These are phyloP conservation scores for Geotrichum bryndzae DNA, from an alignment of 1,139 yeast genomes.

Conservation along the genomic window DNA sequence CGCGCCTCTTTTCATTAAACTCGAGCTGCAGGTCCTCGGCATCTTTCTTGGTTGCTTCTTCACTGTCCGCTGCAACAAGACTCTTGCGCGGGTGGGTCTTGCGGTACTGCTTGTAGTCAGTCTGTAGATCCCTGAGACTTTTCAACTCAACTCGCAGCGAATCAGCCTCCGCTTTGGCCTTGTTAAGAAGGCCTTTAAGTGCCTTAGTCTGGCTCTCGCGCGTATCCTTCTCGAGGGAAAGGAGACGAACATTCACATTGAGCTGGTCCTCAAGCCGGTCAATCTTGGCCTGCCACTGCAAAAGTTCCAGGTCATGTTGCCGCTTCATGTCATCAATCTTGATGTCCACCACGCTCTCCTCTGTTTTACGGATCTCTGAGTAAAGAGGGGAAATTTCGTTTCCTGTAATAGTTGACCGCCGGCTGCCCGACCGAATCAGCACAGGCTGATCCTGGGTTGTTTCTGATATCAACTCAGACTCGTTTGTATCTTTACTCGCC, in stretches of 20 bases:
- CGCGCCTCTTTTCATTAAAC: conserved; percentile 5
- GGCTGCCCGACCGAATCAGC: not conserved
- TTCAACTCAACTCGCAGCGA: not conserved
- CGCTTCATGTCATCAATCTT: conserved; percentile 2
- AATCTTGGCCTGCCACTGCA: not conserved
- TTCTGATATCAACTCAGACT: not conserved
- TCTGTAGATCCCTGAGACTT: conserved; percentile 2
- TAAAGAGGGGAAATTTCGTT: not conserved
- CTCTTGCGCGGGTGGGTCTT: not conserved
- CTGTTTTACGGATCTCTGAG: not conserved
- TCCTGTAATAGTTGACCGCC: not conserved
- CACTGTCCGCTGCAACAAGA: not conserved
- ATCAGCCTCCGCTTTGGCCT: conserved; percentile 10
- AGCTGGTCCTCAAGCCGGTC: conserved; percentile 4
- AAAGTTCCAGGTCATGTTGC: not conserved
- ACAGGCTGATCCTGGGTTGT: not conserved
- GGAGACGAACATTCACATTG: conserved; percentile 3
- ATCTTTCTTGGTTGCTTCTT: not conserved
- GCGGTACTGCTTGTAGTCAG: conserved; percentile 1
- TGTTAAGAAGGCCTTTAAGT: conserved; percentile 8
- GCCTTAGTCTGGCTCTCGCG: conserved; percentile 13
- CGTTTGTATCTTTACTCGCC: not conserved
- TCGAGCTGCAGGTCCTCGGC: not conserved
- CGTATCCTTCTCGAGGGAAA: conserved; percentile 9
- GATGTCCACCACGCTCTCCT: not conserved